Evolutionary conservation across 805 yeast species (phyloP).

Genomic region (Saturnispora besseyi): DNA sequence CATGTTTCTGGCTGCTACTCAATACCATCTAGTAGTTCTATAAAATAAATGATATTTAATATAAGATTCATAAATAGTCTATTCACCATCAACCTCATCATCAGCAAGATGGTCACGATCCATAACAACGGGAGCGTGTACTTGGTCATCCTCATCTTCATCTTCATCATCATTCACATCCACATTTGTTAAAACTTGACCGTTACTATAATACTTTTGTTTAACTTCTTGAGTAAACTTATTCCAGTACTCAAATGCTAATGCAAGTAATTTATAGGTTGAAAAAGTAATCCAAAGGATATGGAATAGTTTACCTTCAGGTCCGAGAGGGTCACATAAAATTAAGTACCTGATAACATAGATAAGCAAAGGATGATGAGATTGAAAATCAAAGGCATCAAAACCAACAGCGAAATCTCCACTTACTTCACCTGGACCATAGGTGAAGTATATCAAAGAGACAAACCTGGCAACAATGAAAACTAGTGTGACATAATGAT

Average conservation of each 20-base stretch:
- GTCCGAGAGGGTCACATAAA: conserved; percentile 1
- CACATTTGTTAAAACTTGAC: conserved; percentile 19
- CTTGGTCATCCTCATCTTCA: conserved; percentile 14
- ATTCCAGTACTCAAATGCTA: conserved; percentile 1
- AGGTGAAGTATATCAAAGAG: not conserved
- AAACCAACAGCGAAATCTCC: not conserved
- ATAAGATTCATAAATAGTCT: not conserved
- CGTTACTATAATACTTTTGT: conserved; percentile 22
- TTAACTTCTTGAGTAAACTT: conserved; percentile 13
- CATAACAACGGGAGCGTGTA: not conserved
- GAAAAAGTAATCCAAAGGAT: not conserved
- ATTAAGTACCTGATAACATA: not conserved
- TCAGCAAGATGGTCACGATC: not conserved
- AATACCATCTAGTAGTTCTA: not conserved
- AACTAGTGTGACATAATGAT: not conserved
- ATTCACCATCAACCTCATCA: not conserved
- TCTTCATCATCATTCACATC: conserved; percentile 15
- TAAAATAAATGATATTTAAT: not conserved
- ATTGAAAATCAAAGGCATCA: not conserved
- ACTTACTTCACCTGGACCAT: not conserved
- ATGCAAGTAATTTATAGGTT: not conserved
- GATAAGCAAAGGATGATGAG: not conserved
- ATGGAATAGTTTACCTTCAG: conserved; percentile 3
- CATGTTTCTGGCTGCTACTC: not conserved
- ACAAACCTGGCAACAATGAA: not conserved